Evolutionary conservation across 208 protist species (phyloP).

Genomic region (Angomonas ambiguus): DNA sequence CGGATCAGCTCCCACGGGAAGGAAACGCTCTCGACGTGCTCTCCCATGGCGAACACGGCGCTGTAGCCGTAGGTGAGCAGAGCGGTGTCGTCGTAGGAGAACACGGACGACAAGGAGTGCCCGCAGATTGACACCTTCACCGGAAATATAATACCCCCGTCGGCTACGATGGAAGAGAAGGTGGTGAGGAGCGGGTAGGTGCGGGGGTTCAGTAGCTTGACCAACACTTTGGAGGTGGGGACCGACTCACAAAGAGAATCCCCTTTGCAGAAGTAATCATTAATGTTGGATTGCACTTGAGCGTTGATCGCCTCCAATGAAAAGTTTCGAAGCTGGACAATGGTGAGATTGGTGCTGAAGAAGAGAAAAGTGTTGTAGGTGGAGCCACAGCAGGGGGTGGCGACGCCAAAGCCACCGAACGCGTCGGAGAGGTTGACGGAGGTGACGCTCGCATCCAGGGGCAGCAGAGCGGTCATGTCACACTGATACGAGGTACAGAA

Average conservation of each 20-base stretch:
- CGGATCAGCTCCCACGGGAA: conserved; percentile 57
- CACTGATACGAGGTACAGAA: conserved; percentile 28
- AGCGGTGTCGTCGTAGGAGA: conserved; percentile 17
- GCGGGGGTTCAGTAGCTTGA: conserved; percentile 22
- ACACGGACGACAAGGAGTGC: conserved; percentile 31
- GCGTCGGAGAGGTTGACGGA: not conserved
- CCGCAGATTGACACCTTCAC: conserved; percentile 35
- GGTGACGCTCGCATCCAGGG: not conserved
- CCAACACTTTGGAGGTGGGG: conserved; percentile 11
- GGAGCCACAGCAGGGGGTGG: conserved; percentile 28
- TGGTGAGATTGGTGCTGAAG: conserved; percentile 12
- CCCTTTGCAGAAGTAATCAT: not conserved
- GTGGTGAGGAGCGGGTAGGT: not conserved
- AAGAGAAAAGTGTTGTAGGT: conserved; percentile 46
- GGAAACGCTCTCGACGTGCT: conserved; percentile 23
- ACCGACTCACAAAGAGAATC: not conserved
- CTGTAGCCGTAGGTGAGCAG: conserved; percentile 21
- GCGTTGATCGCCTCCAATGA: conserved; percentile 18
- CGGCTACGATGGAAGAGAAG: conserved; percentile 2
- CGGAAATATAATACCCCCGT: conserved; percentile 33
- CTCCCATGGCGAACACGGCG: conserved; percentile 23
- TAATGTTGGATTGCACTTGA: not conserved
- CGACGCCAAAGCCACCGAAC: conserved; percentile 29
- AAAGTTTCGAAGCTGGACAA: conserved; percentile 31
- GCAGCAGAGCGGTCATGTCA: conserved; percentile 19